Base-by-base conservation (phyloP, 2,329 filamentous ascomycete genomes). In the Pseudogymnoascus sp. region DNA sequence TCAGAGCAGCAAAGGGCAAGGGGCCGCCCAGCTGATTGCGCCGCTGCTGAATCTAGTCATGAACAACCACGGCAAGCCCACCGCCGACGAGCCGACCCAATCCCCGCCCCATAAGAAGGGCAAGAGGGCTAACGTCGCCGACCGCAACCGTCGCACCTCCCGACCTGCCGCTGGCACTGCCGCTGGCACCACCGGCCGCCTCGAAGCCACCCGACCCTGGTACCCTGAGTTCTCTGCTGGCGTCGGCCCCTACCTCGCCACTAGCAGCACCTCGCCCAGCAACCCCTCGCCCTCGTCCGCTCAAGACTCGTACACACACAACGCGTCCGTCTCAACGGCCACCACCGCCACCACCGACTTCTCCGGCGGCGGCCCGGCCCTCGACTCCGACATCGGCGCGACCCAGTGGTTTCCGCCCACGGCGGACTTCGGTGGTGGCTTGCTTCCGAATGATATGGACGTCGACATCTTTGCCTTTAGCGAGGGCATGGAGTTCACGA, bases 381-480 rank as follows among this genome's bases (percentile, higher is more conserved):
- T 6, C 19, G 35, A 38, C 19, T 7, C 23, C 3, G 53, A 33
- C 10, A 7, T 2, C 13, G 3, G 13, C 13, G 29, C 19, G 10
- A 17, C 40, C 6, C 59, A 60, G 35, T 60, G 33, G 33, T 60
- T 60, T 33, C 33, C 29, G 2, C 33, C 59, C 11, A 4, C 33
- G 35, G 7, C 33, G 31, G 35, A 60, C 17, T 60, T 60, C n/a
- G 35, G 38, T n/a, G 38, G 35, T 10, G 31, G 59, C 26, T 23
- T 60, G 19, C 31, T 60, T 3, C 59, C 59, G 19, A 42, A 42
- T 40, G 59, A 60, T 60, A 60, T 60, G 59, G 59, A 60, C 40
- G 23, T 60, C 4, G 59, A 60, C 31, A 60, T 60, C 19, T 38
- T 42, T 11, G 59, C 59, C 4, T 42, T 60, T 7, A 40, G 35